Evolutionary conservation across 2,329 filamentous ascomycete species (phyloP), one percentile per base, ranked within the genome.

Genomic region (Rhinocladiella similis): DNA sequence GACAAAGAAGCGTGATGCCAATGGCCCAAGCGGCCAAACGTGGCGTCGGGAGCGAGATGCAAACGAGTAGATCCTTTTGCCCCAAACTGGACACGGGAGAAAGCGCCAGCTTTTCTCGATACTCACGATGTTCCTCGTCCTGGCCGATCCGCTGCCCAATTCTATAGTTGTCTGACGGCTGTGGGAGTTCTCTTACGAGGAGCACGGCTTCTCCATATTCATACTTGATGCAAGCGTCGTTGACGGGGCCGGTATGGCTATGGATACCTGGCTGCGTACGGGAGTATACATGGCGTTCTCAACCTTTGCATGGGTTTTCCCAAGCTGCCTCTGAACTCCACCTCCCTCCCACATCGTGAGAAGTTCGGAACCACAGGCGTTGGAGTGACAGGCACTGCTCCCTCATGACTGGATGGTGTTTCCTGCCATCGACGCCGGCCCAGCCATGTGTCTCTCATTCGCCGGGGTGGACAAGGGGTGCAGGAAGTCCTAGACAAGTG

Each of bases 71-170:
- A 46, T 46, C 43, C n/a, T 46, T 46, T 46, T 33, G 29, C 29
- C 29, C 29, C 29, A 12, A 33, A 22, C 43, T 20, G 20, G n/a
- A 14, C 25, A 25, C n/a, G n/a, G 7, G 20, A n/a, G 43, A 12
- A 7, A 38, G 2, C 29, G 10, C 29, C 29, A 27, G 10, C 18
- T 38, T 35, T 12, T 38, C 20, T n/a, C 46, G 14, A 27, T 48
- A 13, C 29, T 27, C 12, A 29, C n/a, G 35, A 41, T 50, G 27
- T 42, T 47, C 48, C 42, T 53, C 53, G 38, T 55, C 42, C 41
- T 56, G 48, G 46, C 50, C 47, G 53, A 52, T 57, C 47, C 54
- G 54, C 29, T 33, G 29, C 29, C 29, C 29, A 48, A 59, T 52
- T 55, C 46, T 41, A 45, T 14, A 10, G 12, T 20, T 42, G 3